These are phyloP conservation scores for Cornus kousa DNA, from an alignment of 148 eudicot species.

Conservation along the genomic window DNA sequence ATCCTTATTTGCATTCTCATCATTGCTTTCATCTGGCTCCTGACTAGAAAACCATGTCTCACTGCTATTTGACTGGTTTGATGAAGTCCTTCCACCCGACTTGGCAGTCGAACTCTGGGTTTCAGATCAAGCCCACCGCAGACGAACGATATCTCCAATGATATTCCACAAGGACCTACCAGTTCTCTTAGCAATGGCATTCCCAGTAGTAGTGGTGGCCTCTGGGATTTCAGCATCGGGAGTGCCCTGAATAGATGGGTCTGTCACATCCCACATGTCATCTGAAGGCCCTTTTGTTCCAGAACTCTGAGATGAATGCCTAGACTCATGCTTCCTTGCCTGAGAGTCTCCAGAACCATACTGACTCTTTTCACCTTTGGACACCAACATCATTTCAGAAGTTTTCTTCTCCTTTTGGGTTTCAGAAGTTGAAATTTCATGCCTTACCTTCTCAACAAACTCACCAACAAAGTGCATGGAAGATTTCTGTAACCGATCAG, in stretches of 20 bases:
- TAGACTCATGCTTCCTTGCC: slow-evolving; percentile 36
- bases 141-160: slow-evolving; percentile 52
- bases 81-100: slow-evolving; percentile 45
- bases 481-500: slow-evolving; percentile 53
- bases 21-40: slow-evolving; percentile 53
- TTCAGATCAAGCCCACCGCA: slow-evolving; percentile 59
- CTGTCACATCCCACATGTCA: slow-evolving; percentile 62
- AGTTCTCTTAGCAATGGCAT: slow-evolving; percentile 43
- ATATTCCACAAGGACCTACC: slow-evolving; percentile 78
- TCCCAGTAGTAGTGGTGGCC: slow-evolving; percentile 22
- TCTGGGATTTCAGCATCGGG: slow-evolving; percentile 34
- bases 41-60: slow-evolving; percentile 76
- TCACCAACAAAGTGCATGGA: slow-evolving; percentile 53
- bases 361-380: slow-evolving; percentile 25
- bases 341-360: slow-evolving; percentile 31
- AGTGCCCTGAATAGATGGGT: slow-evolving; percentile 34
- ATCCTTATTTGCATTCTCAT: slow-evolving; percentile 23
- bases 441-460: slow-evolving; percentile 52
- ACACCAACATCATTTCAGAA: slow-evolving; percentile 18
- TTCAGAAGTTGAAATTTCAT: slow-evolving; percentile 54
- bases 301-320: slow-evolving; percentile 42
- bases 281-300: slow-evolving; percentile 56
- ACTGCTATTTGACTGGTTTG: slow-evolving; percentile 58
- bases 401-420: slow-evolving; percentile 31
- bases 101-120: slow-evolving; percentile 43